Percentiles rank a stretch among this genome's conserved stretches.
phyloP scores from a whole-genome alignment of 1,284 basidiomycete genomes.

The Acaromyces ingoldii region DNA sequence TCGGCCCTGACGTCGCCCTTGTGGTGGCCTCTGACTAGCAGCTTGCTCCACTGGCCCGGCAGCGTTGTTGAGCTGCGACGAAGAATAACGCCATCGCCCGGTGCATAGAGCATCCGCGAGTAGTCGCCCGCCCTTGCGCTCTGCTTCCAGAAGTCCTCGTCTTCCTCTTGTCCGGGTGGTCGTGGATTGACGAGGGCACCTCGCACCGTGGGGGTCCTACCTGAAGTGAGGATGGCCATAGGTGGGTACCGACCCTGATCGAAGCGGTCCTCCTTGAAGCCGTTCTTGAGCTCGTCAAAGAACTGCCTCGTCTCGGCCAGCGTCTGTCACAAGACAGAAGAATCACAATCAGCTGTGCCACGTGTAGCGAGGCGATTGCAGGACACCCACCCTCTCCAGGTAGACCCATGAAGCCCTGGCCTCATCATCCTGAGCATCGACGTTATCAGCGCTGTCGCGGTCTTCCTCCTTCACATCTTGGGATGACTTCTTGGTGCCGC shows the following conservation, averaged over 20 bases:
- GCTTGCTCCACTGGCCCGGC: conserved; percentile 25
- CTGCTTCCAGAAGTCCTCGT: conserved; percentile 16
- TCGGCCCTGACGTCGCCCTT: conserved; percentile 11
- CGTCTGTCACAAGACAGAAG: conserved; percentile 8
- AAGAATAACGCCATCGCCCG: conserved; percentile 49
- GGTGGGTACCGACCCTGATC: conserved; percentile 40
- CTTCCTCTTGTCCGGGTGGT: conserved; percentile 16
- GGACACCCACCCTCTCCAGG: conserved; percentile 9
- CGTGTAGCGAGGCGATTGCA: not conserved
- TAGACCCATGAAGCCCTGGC: conserved; percentile 15
- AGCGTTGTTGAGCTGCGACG: conserved; percentile 34
- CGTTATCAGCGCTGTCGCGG: not conserved
- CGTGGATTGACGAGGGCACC: conserved; percentile 39
- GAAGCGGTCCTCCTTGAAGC: conserved; percentile 22
- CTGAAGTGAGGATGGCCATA: conserved; percentile 39
- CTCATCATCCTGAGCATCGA: conserved; percentile 7
- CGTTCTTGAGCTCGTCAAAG: conserved; percentile 27
- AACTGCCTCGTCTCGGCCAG: conserved; percentile 33
- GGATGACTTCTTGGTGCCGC: not conserved
- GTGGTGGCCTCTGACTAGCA: conserved; percentile 20
- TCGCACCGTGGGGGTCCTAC: conserved; percentile 44
- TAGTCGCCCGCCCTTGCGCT: conserved; percentile 25
- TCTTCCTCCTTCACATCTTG: conserved; percentile 1
- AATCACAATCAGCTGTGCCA: not conserved
- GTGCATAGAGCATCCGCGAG: conserved; percentile 26